These are phyloP conservation scores for Mycena citricolor DNA, from an alignment of 1,284 basidiomycete species.

Conservation along the genomic window DNA sequence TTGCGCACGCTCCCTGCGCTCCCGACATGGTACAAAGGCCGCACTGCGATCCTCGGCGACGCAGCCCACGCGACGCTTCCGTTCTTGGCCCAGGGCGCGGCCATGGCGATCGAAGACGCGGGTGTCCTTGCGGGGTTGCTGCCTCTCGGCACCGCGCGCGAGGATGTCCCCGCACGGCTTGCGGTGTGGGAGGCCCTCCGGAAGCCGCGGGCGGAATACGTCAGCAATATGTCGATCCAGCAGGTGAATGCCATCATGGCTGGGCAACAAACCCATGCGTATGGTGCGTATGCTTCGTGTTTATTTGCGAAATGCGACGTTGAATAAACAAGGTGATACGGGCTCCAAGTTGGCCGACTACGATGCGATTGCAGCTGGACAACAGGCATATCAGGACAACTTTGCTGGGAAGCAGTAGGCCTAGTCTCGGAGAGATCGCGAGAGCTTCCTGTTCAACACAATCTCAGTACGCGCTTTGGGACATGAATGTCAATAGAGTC, in stretches of 20 bases:
- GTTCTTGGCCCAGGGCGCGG: not conserved
- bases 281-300: not conserved
- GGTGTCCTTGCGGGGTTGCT: not conserved
- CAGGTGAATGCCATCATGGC: constrained; percentile 3
- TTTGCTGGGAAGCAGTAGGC: not conserved
- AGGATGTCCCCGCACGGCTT: not conserved
- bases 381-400: not conserved
- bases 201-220: constrained; percentile 1
- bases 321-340: not conserved
- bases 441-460: no score
- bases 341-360: no score
- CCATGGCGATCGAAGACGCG: constrained; percentile 2
- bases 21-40: constrained; percentile 13
- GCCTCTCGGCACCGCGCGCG: not conserved
- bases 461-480: no score
- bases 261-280: not conserved
- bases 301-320: not conserved
- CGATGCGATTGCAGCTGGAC: not conserved
- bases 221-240: not conserved
- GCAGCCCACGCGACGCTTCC: constrained; percentile 9
- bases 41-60: constrained; percentile 14
- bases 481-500: no score
- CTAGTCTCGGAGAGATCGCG: no score
- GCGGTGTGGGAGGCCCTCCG: not conserved
- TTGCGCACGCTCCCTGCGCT: constrained; percentile 14